A percentile compares a stretch with the other conserved stretches of the same genome.
Conservation (phyloP, 2,329 filamentous ascomycete species). For the Penicillium occitanis region DNA sequence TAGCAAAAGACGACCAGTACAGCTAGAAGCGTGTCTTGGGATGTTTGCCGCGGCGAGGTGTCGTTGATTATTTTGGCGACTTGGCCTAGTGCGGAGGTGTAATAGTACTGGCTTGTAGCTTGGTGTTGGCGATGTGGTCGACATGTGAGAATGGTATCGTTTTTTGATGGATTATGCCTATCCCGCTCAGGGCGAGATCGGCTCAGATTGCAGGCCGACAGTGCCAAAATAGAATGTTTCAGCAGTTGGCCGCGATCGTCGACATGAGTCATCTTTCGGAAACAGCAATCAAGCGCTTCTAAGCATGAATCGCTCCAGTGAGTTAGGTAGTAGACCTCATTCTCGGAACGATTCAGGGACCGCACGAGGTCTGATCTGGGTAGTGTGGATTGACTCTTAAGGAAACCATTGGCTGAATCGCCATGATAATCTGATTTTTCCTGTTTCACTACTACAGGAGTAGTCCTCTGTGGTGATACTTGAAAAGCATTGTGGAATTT, state of each 20-base stretch:
- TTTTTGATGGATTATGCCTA: not conserved
- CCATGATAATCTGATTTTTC: not conserved
- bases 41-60: not conserved
- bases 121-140: not conserved
- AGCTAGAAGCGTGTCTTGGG: not conserved
- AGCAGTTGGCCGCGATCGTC: not conserved
- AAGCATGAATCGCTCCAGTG: not conserved
- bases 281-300: not conserved
- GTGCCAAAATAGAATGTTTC: not conserved
- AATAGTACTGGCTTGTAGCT: not conserved
- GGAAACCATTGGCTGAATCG: not conserved
- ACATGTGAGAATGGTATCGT: not conserved
- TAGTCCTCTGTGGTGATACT: not conserved
- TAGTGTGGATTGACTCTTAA: not conserved
- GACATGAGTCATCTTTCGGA: not conserved
- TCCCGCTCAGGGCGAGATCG: not conserved
- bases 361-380: not conserved
- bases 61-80: not conserved
- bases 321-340: not conserved
- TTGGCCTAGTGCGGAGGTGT: not conserved
- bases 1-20: not conserved
- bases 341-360: not conserved
- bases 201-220: not conserved
- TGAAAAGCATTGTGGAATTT: conserved; percentile 6
- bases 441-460: not conserved